Percentiles rank a stretch among this genome's conserved stretches.
Conservation (phyloP, 139 green algal species). For the Raphidocelis subcapitata region DNA sequence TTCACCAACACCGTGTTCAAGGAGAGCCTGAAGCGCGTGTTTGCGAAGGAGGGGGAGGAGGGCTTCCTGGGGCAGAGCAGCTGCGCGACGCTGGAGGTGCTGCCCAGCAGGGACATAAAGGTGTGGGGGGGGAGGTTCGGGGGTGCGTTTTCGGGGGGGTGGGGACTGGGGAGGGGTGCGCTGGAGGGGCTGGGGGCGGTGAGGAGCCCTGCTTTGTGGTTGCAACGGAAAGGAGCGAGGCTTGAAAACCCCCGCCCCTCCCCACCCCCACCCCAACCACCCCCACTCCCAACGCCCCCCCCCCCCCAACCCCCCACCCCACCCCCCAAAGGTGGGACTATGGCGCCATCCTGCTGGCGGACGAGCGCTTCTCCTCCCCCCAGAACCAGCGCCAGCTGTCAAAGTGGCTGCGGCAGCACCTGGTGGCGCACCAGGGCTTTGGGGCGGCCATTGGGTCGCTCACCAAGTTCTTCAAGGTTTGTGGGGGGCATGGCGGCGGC, state of each 20-base stretch:
- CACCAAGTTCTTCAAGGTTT: conserved; percentile 80
- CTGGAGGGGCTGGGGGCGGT: too few relatives aligned
- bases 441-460: conserved; percentile 64
- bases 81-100: conserved; percentile 62
- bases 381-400: conserved; percentile 17
- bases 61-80: conserved; percentile 53
- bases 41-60: conserved; percentile 54
- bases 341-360: conserved; percentile 84
- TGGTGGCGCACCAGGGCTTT: conserved; percentile 61
- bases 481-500: too few relatives aligned
- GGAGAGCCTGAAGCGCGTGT: conserved; percentile 73
- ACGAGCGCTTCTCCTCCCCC: conserved; percentile 69
- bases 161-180: too few relatives aligned
- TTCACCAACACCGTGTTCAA: conserved; percentile 90
- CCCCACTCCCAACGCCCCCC: too few relatives aligned
- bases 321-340: conserved; percentile 70
- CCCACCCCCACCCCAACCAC: too few relatives aligned
- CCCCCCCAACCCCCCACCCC: too few relatives aligned
- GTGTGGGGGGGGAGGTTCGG: conserved; percentile 4
- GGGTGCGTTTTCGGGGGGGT: too few relatives aligned
- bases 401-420: conserved; percentile 37
- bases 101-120: conserved; percentile 31
- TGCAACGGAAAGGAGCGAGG: too few relatives aligned
- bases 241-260: too few relatives aligned
- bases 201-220: too few relatives aligned